A percentile compares a stretch with the other conserved stretches of the same genome.
phyloP scores from a whole-genome alignment of 2,329 filamentous ascomycete species.

The Nigrospora osmanthi region DNA sequence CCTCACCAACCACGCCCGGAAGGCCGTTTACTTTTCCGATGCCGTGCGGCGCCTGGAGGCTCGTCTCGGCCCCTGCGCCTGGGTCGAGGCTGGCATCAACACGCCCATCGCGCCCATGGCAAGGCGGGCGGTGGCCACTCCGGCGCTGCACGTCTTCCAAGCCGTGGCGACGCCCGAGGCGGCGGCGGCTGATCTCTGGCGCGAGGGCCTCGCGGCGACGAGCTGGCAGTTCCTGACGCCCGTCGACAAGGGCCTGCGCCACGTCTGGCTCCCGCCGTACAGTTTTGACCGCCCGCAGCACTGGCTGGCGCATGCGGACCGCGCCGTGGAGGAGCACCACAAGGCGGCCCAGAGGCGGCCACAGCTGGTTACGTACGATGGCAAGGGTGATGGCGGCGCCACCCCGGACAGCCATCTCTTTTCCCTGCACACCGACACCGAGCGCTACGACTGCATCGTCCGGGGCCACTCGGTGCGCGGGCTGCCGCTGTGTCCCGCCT shows the following conservation, averaged over 20 bases:
- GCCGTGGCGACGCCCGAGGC: not conserved
- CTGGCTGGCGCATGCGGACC: not conserved
- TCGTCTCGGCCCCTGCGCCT: conserved; percentile 12
- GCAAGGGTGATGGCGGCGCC: too few relatives aligned
- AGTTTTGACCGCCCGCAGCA: not conserved
- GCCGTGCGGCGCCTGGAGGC: conserved; percentile 15
- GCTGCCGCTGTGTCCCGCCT: too few relatives aligned
- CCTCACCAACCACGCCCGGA: conserved; percentile 12
- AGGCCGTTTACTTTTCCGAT: conserved; percentile 19
- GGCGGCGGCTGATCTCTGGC: not conserved
- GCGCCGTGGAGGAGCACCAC: not conserved
- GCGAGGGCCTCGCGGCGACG: not conserved
- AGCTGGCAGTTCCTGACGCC: not conserved
- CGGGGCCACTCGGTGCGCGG: too few relatives aligned
- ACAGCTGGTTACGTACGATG: not conserved
- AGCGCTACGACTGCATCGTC: not conserved
- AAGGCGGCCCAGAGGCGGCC: not conserved
- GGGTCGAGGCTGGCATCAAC: conserved; percentile 23
- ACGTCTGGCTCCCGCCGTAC: not conserved
- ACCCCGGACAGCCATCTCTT: not conserved
- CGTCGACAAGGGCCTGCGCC: not conserved
- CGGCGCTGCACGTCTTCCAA: not conserved
- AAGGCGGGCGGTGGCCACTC: not conserved
- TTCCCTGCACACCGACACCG: not conserved
- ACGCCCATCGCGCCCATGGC: conserved; percentile 13